Evolutionary conservation across 345 rosid species (phyloP), one percentile per base, ranked within the genome.

Genomic region (Ailanthus altissimus): DNA sequence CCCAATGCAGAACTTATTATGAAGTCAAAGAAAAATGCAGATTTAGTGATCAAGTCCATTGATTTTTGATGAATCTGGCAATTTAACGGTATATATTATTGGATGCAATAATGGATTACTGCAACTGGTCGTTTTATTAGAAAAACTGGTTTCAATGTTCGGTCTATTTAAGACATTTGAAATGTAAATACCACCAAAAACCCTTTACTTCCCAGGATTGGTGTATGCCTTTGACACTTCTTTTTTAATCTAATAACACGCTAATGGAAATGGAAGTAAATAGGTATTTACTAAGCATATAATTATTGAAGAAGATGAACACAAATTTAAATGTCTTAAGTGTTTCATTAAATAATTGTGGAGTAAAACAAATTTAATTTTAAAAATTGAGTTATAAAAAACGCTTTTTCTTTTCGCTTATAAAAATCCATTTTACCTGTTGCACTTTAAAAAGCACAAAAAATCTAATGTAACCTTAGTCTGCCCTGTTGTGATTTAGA

Each of bases 1-100:
- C 97, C 96, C 14, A 94, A 97, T 76, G 97, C 96, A 6, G 97
- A 97, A 84, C 89, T 90, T 67, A 85, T 97, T 73, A 79, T 92
- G 69, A 85, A 85, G 77, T 88, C 97, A 45, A 94, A 84, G 88
- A 85, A 81, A 67, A 91, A 88, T 58, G 96, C 94, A 2, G 94
- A 94, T 81, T 45, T 94, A 62, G 75, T 91, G 45, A 90, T 91
- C 76, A 87, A 78, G 78, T 90, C 93, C 0, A 73, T 91, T 32
- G 83, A 86, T 58, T 77, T 81, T 28, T 81, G 75, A 79, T n/a
- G n/a, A n/a, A n/a, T n/a, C n/a, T n/a, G 28, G 21, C 16, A 50
- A 49, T 6, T 46, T 14, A n/a, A 36, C 60, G 20, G 60, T 26
- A 7, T 14, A 63, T 57, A 53, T 3, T 1, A 32, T 36, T 64